Conservation (phyloP, 2,329 filamentous ascomycete species). For the Immersiporthe knoxdaviesiana region DNA sequence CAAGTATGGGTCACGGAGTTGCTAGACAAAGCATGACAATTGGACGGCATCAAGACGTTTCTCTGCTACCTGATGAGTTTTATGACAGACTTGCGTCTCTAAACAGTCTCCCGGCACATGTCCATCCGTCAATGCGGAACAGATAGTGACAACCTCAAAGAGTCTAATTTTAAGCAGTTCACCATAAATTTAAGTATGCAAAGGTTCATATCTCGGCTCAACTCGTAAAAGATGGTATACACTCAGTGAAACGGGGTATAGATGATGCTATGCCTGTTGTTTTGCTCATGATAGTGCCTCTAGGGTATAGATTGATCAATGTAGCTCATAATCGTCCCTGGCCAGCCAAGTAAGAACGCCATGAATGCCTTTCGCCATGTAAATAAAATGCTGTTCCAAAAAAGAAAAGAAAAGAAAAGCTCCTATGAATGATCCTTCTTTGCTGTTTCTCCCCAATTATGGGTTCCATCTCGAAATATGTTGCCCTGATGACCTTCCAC, state of each 20-base stretch:
- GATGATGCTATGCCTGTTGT: neutral
- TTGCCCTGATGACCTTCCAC: neutral
- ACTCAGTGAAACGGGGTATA: neutral
- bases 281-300: neutral
- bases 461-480: no score
- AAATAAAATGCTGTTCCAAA: neutral
- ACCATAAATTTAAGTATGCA: no score
- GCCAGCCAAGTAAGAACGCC: neutral
- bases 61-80: neutral
- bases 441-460: neutral
- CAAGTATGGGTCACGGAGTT: slow-evolving; percentile 31
- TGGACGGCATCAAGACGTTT: slow-evolving; percentile 28
- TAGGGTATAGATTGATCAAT: neutral
- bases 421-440: neutral
- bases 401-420: no score
- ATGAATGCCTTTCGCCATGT: neutral
- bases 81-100: neutral
- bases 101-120: neutral
- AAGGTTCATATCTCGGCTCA: neutral
- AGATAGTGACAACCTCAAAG: neutral
- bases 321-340: neutral
- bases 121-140: neutral
- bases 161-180: no score
- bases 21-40: slow-evolving; percentile 25
- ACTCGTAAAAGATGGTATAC: neutral